These are phyloP conservation scores for Cryphonectria naterciae DNA, from an alignment of 2,329 filamentous ascomycete species.

Conservation along the genomic window DNA sequence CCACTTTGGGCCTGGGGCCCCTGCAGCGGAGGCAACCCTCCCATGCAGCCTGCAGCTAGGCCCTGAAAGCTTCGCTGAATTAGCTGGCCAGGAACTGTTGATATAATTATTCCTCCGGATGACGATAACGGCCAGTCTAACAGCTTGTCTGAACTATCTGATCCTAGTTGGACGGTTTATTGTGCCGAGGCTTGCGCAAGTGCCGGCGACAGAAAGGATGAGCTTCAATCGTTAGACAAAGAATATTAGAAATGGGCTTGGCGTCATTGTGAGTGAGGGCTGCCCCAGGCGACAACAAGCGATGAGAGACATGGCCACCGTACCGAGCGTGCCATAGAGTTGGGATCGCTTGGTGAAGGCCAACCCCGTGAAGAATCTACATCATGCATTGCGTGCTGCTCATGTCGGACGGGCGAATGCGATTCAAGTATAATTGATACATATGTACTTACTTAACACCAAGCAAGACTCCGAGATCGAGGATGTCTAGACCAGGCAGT, in stretches of 20 bases:
- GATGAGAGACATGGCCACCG: background rate
- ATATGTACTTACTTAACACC: no score
- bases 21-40: background rate
- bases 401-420: background rate
- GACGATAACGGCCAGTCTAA: background rate
- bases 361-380: background rate
- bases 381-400: background rate
- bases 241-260: background rate
- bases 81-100: background rate
- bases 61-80: background rate
- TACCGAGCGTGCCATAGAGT: background rate
- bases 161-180: background rate
- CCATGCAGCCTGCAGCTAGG: background rate
- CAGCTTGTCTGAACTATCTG: background rate
- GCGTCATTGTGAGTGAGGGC: background rate
- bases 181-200: background rate
- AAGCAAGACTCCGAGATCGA: background rate
- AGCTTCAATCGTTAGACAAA: background rate
- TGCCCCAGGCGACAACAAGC: background rate
- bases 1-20: background rate
- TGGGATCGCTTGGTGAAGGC: background rate
- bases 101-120: background rate
- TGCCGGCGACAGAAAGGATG: background rate
- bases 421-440: background rate
- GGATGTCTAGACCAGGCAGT: background rate